Percentiles rank a stretch among this genome's conserved stretches.
These are phyloP conservation scores for Dendrostoma leiphaemia DNA, from an alignment of 2,329 filamentous ascomycete genomes.

Conservation along the genomic window DNA sequence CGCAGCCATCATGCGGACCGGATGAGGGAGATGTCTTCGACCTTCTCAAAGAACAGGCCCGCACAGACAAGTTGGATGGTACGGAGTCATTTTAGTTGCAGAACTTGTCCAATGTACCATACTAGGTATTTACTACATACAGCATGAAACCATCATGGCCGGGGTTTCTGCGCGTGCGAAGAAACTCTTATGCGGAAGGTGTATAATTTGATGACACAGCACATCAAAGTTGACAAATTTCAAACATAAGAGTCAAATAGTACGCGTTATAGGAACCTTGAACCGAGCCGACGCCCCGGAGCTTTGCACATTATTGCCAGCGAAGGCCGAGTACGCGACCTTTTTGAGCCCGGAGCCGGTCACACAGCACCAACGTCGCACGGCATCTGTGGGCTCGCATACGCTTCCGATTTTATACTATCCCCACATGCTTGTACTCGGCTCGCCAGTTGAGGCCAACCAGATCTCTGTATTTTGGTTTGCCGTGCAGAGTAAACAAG, in stretches of 20 bases:
- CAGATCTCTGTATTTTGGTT: neutral
- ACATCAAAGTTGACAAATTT: neutral
- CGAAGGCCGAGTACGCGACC: neutral
- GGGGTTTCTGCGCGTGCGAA: no score
- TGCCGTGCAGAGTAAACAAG: slow-evolving; percentile 5
- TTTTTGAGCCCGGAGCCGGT: neutral
- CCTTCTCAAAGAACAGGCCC: neutral
- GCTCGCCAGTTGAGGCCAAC: slow-evolving; percentile 18
- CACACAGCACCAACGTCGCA: slow-evolving; percentile 10
- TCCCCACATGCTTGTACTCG: slow-evolving; percentile 12
- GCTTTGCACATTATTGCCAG: neutral
- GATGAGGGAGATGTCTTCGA: neutral
- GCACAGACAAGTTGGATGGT: neutral
- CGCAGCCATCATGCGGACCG: neutral
- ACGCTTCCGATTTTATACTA: slow-evolving; percentile 6
- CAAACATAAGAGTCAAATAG: no score
- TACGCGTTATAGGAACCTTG: no score
- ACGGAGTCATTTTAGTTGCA: neutral
- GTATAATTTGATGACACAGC: neutral
- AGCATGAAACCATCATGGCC: no score
- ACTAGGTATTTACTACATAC: no score
- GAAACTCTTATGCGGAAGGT: no score
- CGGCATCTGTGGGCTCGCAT: slow-evolving; percentile 9
- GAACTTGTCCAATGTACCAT: neutral
- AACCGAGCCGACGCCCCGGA: no score